Percentiles rank a stretch among this genome's conserved stretches.
phyloP scores from a whole-genome alignment of 2,329 filamentous ascomycete species.

The Penicillium psychrosexuale region DNA sequence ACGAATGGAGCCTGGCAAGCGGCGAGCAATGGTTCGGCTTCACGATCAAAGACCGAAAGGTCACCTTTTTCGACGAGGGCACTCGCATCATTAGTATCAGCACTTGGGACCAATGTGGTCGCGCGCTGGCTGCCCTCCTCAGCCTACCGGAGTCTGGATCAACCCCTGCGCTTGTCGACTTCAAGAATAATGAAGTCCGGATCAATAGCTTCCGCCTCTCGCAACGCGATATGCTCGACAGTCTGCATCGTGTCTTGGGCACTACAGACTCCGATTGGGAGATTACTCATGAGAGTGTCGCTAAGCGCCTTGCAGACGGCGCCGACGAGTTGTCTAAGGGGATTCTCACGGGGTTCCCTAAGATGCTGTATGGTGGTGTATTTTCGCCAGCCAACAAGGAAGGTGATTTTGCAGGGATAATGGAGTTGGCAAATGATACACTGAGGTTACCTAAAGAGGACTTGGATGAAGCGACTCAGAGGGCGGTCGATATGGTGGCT shows the following conservation, averaged over 20 bases:
- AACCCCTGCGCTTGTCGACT: conserved; percentile 33
- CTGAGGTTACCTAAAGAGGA: conserved; percentile 11
- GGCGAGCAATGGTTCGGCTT: conserved; percentile 45
- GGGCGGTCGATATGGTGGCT: conserved; percentile 15
- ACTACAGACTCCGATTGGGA: conserved; percentile 59
- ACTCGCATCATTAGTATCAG: conserved; percentile 54
- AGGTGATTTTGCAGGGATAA: conserved; percentile 10
- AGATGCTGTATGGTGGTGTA: conserved; percentile 8
- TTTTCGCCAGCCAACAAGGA: conserved; percentile 3
- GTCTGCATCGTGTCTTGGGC: conserved; percentile 55
- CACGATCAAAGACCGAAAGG: conserved; percentile 43
- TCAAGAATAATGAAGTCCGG: conserved; percentile 47
- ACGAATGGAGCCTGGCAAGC: conserved; percentile 48
- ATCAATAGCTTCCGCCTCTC: conserved; percentile 56
- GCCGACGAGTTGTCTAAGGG: conserved; percentile 6
- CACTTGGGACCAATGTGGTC: conserved; percentile 58
- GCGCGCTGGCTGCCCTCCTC: conserved; percentile 52
- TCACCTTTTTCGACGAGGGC: conserved; percentile 56
- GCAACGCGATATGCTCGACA: conserved; percentile 63
- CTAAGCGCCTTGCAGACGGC: conserved; percentile 13
- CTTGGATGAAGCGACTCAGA: conserved; percentile 16
- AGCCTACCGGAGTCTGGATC: conserved; percentile 42
- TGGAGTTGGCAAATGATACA: conserved; percentile 4
- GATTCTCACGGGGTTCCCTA: conserved; percentile 5
- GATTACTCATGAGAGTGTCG: conserved; percentile 10